These are phyloP conservation scores for Haematococcus lacustris DNA, from an alignment of 139 green algal genomes.

Conservation along the genomic window DNA sequence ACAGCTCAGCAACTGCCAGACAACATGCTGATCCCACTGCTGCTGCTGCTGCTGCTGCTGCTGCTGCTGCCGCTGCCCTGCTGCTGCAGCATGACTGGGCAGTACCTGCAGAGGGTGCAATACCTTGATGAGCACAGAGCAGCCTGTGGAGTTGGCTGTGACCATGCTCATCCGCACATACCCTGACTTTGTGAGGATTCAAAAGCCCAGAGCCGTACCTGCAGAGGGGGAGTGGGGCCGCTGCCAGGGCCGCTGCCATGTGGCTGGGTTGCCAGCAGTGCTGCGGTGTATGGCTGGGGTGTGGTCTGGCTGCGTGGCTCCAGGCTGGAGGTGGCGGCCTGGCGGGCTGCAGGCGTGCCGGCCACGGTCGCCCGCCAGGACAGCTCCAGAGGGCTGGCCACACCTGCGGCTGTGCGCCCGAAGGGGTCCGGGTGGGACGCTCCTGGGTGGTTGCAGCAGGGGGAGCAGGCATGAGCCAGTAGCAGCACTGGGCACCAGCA, in stretches of 20 bases:
- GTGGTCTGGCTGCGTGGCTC: background rate
- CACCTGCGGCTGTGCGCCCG: conserved; percentile 9
- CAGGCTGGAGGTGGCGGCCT: background rate
- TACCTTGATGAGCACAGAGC: background rate
- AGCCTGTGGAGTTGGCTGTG: background rate
- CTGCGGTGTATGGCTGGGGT: conserved; percentile 6
- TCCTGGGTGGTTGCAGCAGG: too few species aligned
- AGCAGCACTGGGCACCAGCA: too few species aligned
- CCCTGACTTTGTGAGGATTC: background rate
- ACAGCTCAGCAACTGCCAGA: too few species aligned
- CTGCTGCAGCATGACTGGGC: background rate
- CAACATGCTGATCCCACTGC: too few species aligned
- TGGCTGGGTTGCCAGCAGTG: background rate
- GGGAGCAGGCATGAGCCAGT: too few species aligned
- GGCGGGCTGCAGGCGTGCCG: conserved; percentile 2
- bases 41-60: too few species aligned
- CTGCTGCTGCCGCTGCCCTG: conserved; percentile 9
- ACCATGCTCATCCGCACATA: too few species aligned
- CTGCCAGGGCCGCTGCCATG: background rate
- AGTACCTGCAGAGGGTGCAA: conserved; percentile 1
- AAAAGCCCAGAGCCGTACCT: background rate
- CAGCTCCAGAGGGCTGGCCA: conserved; percentile 12
- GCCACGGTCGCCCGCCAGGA: conserved; percentile 19
- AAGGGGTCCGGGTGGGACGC: conserved; percentile 13
- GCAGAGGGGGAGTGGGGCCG: background rate